These are phyloP conservation scores for Sporisorium scitamineum DNA, from an alignment of 1,284 basidiomycete genomes.

Conservation along the genomic window DNA sequence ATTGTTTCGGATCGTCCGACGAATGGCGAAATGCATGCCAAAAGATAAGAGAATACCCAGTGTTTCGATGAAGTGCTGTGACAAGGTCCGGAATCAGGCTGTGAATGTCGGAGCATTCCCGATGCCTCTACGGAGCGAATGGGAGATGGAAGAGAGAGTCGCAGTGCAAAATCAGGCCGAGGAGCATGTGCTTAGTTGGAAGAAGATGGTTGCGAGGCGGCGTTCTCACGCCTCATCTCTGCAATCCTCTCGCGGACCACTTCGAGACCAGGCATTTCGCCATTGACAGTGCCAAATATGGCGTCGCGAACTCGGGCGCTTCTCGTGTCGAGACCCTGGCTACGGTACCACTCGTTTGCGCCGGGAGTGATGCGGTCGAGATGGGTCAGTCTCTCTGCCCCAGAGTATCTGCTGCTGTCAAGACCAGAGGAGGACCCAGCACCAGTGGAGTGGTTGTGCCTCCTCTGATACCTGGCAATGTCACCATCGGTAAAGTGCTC, in stretches of 20 bases:
- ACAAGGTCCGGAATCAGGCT: neutral
- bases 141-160: neutral
- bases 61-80: neutral
- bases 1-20: neutral
- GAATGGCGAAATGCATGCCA: neutral
- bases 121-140: neutral
- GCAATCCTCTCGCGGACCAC: constrained; percentile 61
- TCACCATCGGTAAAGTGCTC: constrained; percentile 46
- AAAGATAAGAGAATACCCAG: neutral
- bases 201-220: constrained; percentile 6
- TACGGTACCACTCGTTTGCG: constrained; percentile 50
- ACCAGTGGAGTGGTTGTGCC: constrained; percentile 39
- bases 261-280: constrained; percentile 65
- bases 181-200: constrained; percentile 6
- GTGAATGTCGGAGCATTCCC: neutral
- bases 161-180: neutral
- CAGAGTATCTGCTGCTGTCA: constrained; percentile 48
- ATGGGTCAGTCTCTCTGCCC: constrained; percentile 40
- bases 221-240: constrained; percentile 35
- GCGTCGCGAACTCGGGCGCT: constrained; percentile 65
- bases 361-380: constrained; percentile 47
- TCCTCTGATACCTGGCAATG: constrained; percentile 48
- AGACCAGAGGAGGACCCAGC: constrained; percentile 25
- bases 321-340: constrained; percentile 45
- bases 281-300: constrained; percentile 67